Conservation (phyloP, 73 alveolate genomes). For the Paramecium pentaurelia region DNA sequence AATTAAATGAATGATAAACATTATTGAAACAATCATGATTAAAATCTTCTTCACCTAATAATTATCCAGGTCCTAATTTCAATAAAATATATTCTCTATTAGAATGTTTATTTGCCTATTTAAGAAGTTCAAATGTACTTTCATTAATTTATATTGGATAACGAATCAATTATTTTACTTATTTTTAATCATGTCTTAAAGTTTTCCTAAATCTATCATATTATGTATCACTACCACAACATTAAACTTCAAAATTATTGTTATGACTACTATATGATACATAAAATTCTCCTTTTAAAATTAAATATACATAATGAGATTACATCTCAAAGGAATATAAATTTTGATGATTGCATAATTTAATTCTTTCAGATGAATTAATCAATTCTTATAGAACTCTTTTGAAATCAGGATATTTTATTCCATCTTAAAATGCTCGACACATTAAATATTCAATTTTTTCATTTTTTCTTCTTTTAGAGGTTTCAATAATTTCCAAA, state of each 20-base stretch:
- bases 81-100: background rate
- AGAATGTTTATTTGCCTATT: background rate
- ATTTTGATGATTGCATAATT: background rate
- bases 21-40: background rate
- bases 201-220: background rate
- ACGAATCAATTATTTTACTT: background rate
- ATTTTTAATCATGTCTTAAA: background rate
- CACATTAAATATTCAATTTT: background rate
- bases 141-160: background rate
- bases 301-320: background rate
- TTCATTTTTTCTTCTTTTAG: background rate
- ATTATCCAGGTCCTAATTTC: constrained; percentile 15
- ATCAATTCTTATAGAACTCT: background rate
- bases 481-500: background rate
- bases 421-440: constrained; percentile 20
- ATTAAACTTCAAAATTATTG: background rate
- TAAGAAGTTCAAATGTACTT: background rate
- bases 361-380: background rate
- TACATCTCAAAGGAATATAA: background rate
- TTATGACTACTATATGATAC: background rate
- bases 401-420: background rate
- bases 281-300: constrained; percentile 21
- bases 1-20: background rate
- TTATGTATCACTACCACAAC: background rate
- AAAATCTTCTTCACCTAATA: background rate